Evolutionary conservation across 2,329 filamentous ascomycete genomes (phyloP), one percentile per base, ranked within the genome.

Genomic region (Aphanocladium album): DNA sequence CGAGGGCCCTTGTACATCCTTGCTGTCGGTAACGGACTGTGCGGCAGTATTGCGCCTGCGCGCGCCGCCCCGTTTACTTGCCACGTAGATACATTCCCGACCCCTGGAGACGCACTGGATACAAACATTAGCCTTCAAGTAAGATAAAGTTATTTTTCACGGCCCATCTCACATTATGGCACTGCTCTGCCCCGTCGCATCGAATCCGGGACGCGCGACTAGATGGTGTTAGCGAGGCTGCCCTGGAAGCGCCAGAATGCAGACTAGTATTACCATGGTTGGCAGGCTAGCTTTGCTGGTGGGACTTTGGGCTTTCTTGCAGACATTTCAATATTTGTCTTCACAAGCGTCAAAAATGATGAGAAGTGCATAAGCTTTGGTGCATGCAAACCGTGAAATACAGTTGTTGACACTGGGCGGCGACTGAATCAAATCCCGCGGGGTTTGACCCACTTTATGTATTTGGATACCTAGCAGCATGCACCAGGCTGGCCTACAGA

Each of bases 201-300:
- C 43, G 43, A 19, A 23, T 46, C 19, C 43, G 11, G 8, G 43
- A 46, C 6, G n/a, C 21, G 4, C 43, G 43, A 21, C 43, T 46
- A 16, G 5, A 39, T 8, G 5, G 4, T 39, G 43, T 46, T 21
- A 19, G 43, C 30, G 30, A 30, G 9, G 30, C 30, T 9, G 30
- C 30, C 17, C 6, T 17, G 11, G 23, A 17, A 43, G 33, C 39
- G 17, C 43, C 46, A 7, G 27, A 6, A 39, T 30, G 21, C 4
- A 4, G 16, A 17, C 27, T 9, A 9, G 30, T 4, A 39, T 17
- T 14, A 58, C 56, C 56, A 59, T 19, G 56, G 11, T 14, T 51
- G 46, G 25, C 56, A 59, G 7, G 56, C 56, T 19, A 59, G 27
- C 21, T 59, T 59, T n/a, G 47, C 56, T 37, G 56, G 56, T 4